These are phyloP conservation scores for Verbena officinalis DNA, from an alignment of 257 asterid genomes.

Conservation along the genomic window DNA sequence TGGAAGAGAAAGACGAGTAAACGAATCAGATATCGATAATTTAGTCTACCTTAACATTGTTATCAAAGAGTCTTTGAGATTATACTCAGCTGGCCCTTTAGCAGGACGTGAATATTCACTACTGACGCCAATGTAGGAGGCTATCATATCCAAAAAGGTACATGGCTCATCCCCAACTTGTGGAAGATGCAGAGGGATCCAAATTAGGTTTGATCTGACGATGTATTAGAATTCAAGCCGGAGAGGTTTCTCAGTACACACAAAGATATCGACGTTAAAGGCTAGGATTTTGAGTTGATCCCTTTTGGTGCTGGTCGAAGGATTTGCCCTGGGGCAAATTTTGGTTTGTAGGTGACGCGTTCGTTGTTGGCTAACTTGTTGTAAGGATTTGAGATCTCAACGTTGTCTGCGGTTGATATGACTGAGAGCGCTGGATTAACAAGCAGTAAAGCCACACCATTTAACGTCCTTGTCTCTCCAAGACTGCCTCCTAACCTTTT, in stretches of 20 bases:
- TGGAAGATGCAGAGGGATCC: conserved; percentile 29
- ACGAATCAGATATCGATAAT: not conserved
- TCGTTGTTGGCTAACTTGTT: conserved; percentile 35
- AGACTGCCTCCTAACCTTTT: conserved; percentile 17
- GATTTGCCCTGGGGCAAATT: conserved; percentile 36
- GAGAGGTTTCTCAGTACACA: conserved; percentile 8
- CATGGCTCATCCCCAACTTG: conserved; percentile 25
- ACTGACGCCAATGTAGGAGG: not conserved
- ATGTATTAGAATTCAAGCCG: not conserved
- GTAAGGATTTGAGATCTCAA: conserved; percentile 39
- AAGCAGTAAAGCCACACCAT: conserved; percentile 37
- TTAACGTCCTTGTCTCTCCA: conserved; percentile 34
- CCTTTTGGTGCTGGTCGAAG: conserved; percentile 55
- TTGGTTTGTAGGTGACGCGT: conserved; percentile 39
- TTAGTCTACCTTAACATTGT: conserved; percentile 18
- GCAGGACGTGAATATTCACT: not conserved
- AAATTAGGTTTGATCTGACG: not conserved
- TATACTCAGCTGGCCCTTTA: not conserved
- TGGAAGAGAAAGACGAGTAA: conserved; percentile 10
- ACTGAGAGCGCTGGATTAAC: conserved; percentile 38
- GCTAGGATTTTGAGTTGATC: conserved; percentile 35
- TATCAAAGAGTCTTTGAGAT: not conserved
- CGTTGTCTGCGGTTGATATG: conserved; percentile 34
- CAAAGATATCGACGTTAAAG: not conserved
- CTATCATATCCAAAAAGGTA: conserved; percentile 21